Percentiles rank a stretch among this genome's conserved stretches.
These are phyloP conservation scores for Salix exigua DNA, from an alignment of 345 rosid genomes.

Conservation along the genomic window DNA sequence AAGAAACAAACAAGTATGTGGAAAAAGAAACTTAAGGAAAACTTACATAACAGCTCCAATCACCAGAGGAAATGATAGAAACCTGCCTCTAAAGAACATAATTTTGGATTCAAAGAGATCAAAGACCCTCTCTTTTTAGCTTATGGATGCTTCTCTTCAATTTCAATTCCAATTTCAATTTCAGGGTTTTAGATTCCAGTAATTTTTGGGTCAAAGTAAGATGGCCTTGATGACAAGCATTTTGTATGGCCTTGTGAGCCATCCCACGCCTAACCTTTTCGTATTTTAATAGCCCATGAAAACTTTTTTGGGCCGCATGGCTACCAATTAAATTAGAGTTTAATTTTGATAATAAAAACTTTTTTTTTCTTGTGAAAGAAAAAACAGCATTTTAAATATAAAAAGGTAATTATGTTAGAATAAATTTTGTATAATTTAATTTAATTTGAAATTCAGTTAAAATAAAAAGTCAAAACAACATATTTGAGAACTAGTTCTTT, in stretches of 20 bases:
- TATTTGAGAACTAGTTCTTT: too few species aligned
- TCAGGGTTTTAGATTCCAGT: background rate
- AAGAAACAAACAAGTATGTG: background rate
- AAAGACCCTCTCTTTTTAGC: background rate
- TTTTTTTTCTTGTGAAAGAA: too few species aligned
- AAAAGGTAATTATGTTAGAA: too few species aligned
- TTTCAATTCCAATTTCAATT: background rate
- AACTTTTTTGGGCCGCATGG: too few species aligned
- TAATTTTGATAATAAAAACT: too few species aligned
- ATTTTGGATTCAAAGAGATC: background rate
- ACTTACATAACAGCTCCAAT: slow-evolving; percentile 30
- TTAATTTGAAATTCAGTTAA: too few species aligned
- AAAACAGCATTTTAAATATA: too few species aligned
- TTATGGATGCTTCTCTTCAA: background rate
- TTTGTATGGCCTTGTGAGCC: background rate
- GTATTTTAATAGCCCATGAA: too few species aligned
- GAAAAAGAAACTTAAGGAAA: background rate
- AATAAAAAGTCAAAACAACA: too few species aligned
- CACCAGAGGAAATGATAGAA: slow-evolving; percentile 28
- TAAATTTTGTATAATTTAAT: too few species aligned
- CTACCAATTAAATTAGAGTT: too few species aligned
- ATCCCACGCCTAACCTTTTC: too few species aligned
- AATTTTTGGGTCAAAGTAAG: background rate
- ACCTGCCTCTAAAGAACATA: slow-evolving; percentile 23
- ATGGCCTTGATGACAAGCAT: background rate